Evolutionary conservation across 108 stramenopile genomes (phyloP), one percentile per base, ranked within the genome.

Genomic region (Fragilaria crotonensis): DNA sequence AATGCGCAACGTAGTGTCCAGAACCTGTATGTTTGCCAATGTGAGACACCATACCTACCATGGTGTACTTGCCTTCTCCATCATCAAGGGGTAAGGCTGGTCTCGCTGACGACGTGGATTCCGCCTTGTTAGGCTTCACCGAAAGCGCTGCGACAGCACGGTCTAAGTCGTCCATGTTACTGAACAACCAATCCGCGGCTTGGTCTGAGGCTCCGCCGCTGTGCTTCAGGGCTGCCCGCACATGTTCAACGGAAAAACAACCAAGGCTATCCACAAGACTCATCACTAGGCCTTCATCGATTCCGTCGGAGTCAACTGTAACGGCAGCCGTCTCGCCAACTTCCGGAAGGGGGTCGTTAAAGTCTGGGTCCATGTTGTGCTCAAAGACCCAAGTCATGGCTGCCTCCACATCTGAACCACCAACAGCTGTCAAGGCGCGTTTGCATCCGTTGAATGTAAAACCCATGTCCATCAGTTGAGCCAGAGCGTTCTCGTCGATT

Each of bases 1-100:
- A 68, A 71, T 99, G 99, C 1, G 91, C 89, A 19, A 99, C 96
- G 66, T 99, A 99, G 71, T 99, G 99, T 5, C 99, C 99, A 67
- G 91, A 88, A 31, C 81, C 90, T 1, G 96, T 93, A 67, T 95
- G 94, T 72, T 93, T 94, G 18, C 99, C 99, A 53, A 99, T 95
- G 68, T 99, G 99, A 33, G 94, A 95, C 22, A 99, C 76, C 66
- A 99, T 76, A 20, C 95, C 97, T 2, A 83, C 55, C 66, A 99
- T 75, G 5, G 53, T 66, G 73, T 99, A 99, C 54, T 90, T 90
- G 19, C 91, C 90, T 30, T 84, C 68, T 14, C 90, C 91, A 46
- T 94, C 93, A 51, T 93, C 88, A 4, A 89, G 60, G 44, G 69
- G 60, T 31, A 57, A 4, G 19, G 63, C 66, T 7, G 75, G 9